A percentile compares a stretch with the other conserved stretches of the same genome.
phyloP scores from a whole-genome alignment of 2,329 filamentous ascomycete genomes.

The Apiospora pterosperma region DNA sequence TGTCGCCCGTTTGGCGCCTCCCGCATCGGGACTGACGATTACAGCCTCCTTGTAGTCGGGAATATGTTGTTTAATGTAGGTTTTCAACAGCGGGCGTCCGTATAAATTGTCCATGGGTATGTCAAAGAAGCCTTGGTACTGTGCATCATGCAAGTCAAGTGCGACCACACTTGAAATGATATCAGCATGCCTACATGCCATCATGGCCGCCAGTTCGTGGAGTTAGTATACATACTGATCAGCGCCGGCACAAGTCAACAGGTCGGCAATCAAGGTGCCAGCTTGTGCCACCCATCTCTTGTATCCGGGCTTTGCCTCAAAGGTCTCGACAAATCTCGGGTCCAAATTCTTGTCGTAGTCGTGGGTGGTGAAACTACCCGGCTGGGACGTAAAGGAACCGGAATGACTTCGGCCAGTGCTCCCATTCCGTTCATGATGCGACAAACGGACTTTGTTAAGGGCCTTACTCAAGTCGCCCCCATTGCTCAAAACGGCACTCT shows the following conservation, averaged over 20 bases:
- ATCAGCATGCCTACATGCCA: background rate
- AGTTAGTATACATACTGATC: slow-evolving; percentile 70
- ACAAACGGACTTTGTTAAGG: slow-evolving; percentile 59
- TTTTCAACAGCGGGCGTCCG: slow-evolving; percentile 69
- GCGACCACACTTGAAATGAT: slow-evolving; percentile 66
- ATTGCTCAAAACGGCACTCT: slow-evolving; percentile 62
- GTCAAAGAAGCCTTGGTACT: slow-evolving; percentile 99
- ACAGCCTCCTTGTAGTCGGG: slow-evolving; percentile 82
- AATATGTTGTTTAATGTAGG: slow-evolving; percentile 75
- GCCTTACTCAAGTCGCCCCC: slow-evolving; percentile 72
- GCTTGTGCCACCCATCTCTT: slow-evolving; percentile 99
- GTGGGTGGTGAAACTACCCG: slow-evolving; percentile 56
- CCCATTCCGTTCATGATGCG: slow-evolving; percentile 13
- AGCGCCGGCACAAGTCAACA: slow-evolving; percentile 90
- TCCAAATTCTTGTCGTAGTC: slow-evolving; percentile 42
- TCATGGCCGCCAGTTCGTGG: slow-evolving; percentile 18
- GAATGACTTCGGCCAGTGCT: slow-evolving; percentile 33
- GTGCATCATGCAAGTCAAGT: slow-evolving; percentile 93
- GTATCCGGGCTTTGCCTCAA: slow-evolving; percentile 85
- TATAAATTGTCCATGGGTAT: slow-evolving; percentile 98
- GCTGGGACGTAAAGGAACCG: slow-evolving; percentile 36
- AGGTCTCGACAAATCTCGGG: slow-evolving; percentile 28
- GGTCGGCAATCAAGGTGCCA: slow-evolving; percentile 88
- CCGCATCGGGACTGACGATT: slow-evolving; percentile 93
- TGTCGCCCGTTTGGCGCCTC: slow-evolving; percentile 92